Conservation (phyloP, 371 early-diverging fungal genomes). For the Mortierella sp. region DNA sequence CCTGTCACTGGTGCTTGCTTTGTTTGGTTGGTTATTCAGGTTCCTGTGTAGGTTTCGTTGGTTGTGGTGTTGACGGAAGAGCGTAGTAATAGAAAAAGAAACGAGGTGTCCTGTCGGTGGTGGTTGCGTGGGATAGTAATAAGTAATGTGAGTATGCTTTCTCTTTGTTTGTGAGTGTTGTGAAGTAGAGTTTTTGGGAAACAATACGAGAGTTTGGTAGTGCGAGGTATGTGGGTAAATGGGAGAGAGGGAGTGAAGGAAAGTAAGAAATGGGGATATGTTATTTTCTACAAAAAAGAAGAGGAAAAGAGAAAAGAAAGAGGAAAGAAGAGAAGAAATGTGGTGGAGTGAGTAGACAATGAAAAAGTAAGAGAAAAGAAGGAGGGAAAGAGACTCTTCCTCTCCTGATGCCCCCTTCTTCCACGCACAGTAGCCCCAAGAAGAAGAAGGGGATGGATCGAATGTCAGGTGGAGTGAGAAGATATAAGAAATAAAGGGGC, state of each 20-base stretch:
- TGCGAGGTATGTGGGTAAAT: conserved; percentile 11
- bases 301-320: background rate
- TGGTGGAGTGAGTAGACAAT: background rate
- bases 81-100: background rate
- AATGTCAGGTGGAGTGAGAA: conserved; percentile 15
- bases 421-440: background rate
- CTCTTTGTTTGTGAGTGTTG: background rate
- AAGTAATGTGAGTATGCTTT: background rate
- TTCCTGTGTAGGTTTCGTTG: background rate
- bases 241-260: background rate
- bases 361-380: conserved; percentile 1
- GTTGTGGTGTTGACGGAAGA: background rate
- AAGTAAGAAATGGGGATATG: background rate
- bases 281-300: background rate
- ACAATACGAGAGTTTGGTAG: background rate
- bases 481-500: background rate
- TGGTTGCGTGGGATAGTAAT: conserved; percentile 5
- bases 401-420: too few relatives aligned
- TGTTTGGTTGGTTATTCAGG: background rate
- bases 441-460: conserved; percentile 8
- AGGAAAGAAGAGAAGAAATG: background rate
- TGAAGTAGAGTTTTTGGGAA: background rate
- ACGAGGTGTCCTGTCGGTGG: background rate
- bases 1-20: background rate
- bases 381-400: background rate